Conservation (phyloP, 345 rosid genomes). For the Gossypium stocksii region DNA sequence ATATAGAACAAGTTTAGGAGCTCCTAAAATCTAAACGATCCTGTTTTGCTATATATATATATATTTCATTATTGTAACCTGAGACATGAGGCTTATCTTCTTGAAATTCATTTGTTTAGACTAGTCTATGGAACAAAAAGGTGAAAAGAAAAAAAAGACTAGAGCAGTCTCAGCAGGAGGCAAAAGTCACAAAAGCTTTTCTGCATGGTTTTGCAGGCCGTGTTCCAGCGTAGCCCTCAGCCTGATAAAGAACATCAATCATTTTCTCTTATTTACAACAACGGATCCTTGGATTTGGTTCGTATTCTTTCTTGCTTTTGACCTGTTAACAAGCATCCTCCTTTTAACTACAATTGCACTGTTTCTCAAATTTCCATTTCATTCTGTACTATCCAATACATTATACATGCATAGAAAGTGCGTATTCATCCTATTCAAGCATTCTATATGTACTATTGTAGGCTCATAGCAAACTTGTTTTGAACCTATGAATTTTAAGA, state of each 20-base stretch:
- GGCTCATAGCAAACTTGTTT: not conserved
- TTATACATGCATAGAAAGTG: not conserved
- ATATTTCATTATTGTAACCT: not conserved
- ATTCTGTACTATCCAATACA: not conserved
- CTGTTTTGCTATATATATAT: not conserved
- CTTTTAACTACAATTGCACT: not conserved
- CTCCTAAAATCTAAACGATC: not conserved
- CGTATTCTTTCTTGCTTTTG: conserved; percentile 17
- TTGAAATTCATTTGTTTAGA: conserved; percentile 1
- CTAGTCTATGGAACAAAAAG: not conserved
- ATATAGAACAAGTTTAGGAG: conserved; percentile 3
- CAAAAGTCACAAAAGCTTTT: not conserved
- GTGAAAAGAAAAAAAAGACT: not conserved
- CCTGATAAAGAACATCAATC: conserved; percentile 79
- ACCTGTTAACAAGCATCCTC: not conserved
- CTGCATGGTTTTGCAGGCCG: conserved; percentile 45
- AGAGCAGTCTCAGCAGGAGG: not conserved
- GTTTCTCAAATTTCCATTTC: not conserved
- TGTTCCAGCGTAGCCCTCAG: conserved; percentile 64
- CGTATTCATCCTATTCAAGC: not conserved
- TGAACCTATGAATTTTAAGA: not conserved
- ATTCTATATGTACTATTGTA: not conserved
- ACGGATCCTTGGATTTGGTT: conserved; percentile 72
- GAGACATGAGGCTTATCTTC: not conserved
- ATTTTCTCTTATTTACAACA: conserved; percentile 70